A percentile compares a stretch with the other conserved stretches of the same genome.
Evolutionary conservation across 2,329 filamentous ascomycete species (phyloP).

Genomic region (Trichoderma hamatum): DNA sequence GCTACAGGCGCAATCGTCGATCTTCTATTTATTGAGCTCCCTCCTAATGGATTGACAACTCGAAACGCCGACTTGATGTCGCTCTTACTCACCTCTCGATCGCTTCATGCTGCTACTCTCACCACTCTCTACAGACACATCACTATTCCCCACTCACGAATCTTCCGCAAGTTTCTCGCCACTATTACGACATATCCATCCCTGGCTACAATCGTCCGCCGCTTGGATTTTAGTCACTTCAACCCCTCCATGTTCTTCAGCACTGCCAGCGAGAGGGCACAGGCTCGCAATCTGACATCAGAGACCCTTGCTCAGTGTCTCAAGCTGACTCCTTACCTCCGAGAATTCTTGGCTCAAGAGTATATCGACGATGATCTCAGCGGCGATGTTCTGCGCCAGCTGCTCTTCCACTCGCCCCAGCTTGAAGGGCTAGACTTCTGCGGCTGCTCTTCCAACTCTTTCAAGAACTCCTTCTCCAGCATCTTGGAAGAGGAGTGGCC

Average conservation of each 20-base stretch:
- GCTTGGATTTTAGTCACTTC: conserved; percentile 84
- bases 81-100: conserved; percentile 74
- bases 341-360: conserved; percentile 79
- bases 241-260: conserved; percentile 77
- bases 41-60: conserved; percentile 69
- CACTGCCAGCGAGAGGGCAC: conserved; percentile 72
- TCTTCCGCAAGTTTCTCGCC: conserved; percentile 78
- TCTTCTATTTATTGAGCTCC: conserved; percentile 72
- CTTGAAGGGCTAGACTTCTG: conserved; percentile 76
- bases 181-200: conserved; percentile 68
- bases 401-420: conserved; percentile 67
- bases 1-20: conserved; percentile 70
- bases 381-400: conserved; percentile 67
- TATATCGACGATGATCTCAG: conserved; percentile 77
- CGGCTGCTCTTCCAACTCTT: conserved; percentile 69
- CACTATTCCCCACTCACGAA: conserved; percentile 79
- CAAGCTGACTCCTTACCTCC: conserved; percentile 70
- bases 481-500: conserved; percentile 58
- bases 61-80: conserved; percentile 80
- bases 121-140: conserved; percentile 77
- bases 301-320: conserved; percentile 73
- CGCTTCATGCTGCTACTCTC: conserved; percentile 72
- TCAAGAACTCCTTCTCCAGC: conserved; percentile 66
- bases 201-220: conserved; percentile 74
- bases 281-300: conserved; percentile 75